Evolutionary conservation across 768 basidiomycete genomes (phyloP).

Genomic region (Calocybe gangraenosa): DNA sequence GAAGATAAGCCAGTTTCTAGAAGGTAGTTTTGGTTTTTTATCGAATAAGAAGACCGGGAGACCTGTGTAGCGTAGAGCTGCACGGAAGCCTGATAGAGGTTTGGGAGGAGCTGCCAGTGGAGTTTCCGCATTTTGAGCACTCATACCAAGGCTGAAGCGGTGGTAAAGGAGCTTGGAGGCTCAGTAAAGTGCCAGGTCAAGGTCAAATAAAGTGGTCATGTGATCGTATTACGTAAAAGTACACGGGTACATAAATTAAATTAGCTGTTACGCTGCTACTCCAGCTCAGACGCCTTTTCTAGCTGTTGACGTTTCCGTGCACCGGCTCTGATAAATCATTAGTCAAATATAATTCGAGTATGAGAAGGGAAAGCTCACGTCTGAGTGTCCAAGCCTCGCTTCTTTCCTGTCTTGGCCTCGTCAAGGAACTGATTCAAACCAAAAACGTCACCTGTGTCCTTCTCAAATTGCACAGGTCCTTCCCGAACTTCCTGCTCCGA

Average conservation of each 20-base stretch:
- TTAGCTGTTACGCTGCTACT: slow-evolving; percentile 19
- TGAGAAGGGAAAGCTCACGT: slow-evolving; percentile 42
- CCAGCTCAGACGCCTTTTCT: slow-evolving; percentile 49
- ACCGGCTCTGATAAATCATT: slow-evolving; percentile 34
- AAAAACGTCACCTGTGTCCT: slow-evolving; percentile 95
- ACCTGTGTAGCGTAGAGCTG: slow-evolving; percentile 65
- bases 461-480: slow-evolving; percentile 98
- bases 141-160: slow-evolving; percentile 18
- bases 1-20: slow-evolving; percentile 94
- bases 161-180: slow-evolving; percentile 13
- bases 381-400: slow-evolving; percentile 78
- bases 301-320: slow-evolving; percentile 69
- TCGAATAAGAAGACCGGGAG: slow-evolving; percentile 75
- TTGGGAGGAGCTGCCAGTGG: slow-evolving; percentile 13
- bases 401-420: slow-evolving; percentile 93
- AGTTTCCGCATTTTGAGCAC: slow-evolving; percentile 17
- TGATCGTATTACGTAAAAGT: too few relatives aligned
- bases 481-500: slow-evolving; percentile 78
- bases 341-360: neutral
- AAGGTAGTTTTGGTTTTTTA: slow-evolving; percentile 83
- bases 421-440: slow-evolving; percentile 96
- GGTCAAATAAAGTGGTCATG: too few relatives aligned
- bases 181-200: slow-evolving; percentile 12
- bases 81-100: slow-evolving; percentile 49
- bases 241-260: slow-evolving; percentile 9